Base-by-base conservation (phyloP, 2,329 filamentous ascomycete species). In the Chaetomiaceae sp. region DNA sequence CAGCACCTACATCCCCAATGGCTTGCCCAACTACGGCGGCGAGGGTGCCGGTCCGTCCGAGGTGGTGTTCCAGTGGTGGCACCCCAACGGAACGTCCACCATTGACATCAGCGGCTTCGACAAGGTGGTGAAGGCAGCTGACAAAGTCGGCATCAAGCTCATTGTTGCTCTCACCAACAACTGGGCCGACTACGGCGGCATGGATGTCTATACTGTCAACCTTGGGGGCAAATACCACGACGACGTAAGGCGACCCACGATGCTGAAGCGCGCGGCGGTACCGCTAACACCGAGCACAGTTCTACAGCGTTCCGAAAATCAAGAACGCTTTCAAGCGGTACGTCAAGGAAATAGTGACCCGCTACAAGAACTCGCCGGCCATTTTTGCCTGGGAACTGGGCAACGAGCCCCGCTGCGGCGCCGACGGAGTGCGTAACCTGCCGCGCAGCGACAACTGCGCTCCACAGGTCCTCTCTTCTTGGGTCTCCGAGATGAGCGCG, bases 331-430 rank as follows among this genome's bases (percentile, higher is more conserved):
- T 71, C 63, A 79, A 80, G 60, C 73, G 71, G 43, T 88, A 87
- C 64, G 76, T 87, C 62, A 71, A 76, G 44, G 70, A 73, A 0
- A 74, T 87, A 6, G 76, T 87, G 2, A 76, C 68, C 18, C 73
- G 84, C 10, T 87, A 85, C 68, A 76, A 71, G 41, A 70, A 74
- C 56, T 84, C 80, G 0, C 68, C 78, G 0, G 76, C 84, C 0
- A 75, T 87, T 42, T 80, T 87, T 58, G 81, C 82, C 0, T 87
- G 84, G 84, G 84, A 87, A 61, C 70, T 87, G 1, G 79, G 74
- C 52, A 87, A 87, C 59, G 84, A 87, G 55, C 73, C 74, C 18
- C 73, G 75, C 53, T 78, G 75, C 63, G 74, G 73, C 20, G 75
- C 70, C 21, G 74, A 77, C 47, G 66, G 62, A 6, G 61, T 60